Conservation (phyloP, 345 rosid genomes). For the Anastatica hierochuntica region DNA sequence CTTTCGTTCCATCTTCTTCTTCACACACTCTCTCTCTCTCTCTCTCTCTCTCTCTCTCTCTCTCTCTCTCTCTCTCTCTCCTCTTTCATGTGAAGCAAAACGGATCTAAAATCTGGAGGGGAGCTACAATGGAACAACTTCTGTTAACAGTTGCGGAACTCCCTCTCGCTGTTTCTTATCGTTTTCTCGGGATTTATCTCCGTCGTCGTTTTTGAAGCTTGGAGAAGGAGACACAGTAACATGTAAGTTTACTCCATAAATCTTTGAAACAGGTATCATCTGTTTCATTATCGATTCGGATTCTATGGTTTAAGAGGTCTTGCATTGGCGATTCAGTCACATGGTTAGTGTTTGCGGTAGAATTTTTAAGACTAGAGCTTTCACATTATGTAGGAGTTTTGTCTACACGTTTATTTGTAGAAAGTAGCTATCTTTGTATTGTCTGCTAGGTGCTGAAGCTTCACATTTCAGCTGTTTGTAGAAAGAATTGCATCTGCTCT, state of each 20-base stretch:
- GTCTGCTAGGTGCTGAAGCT: too few relatives aligned
- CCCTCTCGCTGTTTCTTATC: constrained; percentile 23
- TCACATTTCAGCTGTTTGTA: neutral
- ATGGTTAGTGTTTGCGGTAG: too few relatives aligned
- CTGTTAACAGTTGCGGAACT: constrained; percentile 34
- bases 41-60: too few relatives aligned
- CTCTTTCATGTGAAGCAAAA: constrained; percentile 16
- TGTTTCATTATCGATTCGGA: neutral
- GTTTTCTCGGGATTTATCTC: constrained; percentile 28
- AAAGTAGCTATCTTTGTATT: neutral
- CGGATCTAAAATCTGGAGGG: constrained; percentile 12
- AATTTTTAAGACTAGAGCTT: neutral
- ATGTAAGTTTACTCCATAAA: constrained; percentile 22
- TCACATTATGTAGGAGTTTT: neutral
- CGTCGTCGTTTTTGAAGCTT: constrained; percentile 45
- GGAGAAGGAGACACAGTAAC: constrained; percentile 54
- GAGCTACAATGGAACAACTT: constrained; percentile 33
- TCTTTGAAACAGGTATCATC: too few relatives aligned
- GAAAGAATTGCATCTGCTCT: neutral
- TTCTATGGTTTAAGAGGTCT: neutral
- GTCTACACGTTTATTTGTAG: neutral
- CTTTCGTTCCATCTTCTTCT: too few relatives aligned
- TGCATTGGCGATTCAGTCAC: neutral
- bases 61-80: too few relatives aligned
- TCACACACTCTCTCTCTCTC: neutral